Conservation (phyloP, 164 flowering plant genomes). For the Magnolia officinalis region DNA sequence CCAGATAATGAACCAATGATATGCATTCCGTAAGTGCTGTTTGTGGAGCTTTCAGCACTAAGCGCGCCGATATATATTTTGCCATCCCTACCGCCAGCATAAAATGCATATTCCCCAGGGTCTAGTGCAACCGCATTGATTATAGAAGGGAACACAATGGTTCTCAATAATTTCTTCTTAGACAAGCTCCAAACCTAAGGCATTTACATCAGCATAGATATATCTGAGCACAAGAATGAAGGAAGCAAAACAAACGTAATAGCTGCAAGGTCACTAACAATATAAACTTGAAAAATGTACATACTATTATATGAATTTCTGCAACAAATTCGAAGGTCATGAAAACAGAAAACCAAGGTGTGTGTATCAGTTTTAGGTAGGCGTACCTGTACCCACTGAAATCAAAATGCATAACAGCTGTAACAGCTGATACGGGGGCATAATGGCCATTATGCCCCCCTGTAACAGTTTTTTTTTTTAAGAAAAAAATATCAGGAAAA, state of each 20-base stretch:
- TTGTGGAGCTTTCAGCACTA: constrained; percentile 41
- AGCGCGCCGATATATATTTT: constrained; percentile 74
- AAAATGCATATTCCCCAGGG: constrained; percentile 78
- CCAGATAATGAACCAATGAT: constrained; percentile 59
- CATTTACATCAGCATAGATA: constrained; percentile 6
- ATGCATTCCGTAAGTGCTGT: constrained; percentile 51
- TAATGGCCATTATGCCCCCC: too few relatives aligned
- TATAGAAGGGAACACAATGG: constrained; percentile 62
- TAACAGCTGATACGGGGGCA: too few relatives aligned
- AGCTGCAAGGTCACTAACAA: not conserved
- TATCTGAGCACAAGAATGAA: not conserved
- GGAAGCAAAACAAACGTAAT: not conserved
- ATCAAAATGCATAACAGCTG: too few relatives aligned
- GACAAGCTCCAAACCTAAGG: constrained; percentile 84
- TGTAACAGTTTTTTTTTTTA: too few relatives aligned
- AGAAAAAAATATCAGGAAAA: too few relatives aligned
- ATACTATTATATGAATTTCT: not conserved
- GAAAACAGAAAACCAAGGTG: too few relatives aligned
- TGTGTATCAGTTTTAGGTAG: too few relatives aligned
- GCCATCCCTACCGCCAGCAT: constrained; percentile 87
- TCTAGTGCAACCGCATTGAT: constrained; percentile 81
- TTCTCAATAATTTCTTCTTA: constrained; percentile 56
- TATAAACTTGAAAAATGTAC: not conserved
- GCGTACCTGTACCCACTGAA: too few relatives aligned
- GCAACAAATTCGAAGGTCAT: too few relatives aligned